Evolutionary conservation across 2,329 filamentous ascomycete genomes (phyloP), one percentile per base, ranked within the genome.

Genomic region (Aureobasidium sp.): DNA sequence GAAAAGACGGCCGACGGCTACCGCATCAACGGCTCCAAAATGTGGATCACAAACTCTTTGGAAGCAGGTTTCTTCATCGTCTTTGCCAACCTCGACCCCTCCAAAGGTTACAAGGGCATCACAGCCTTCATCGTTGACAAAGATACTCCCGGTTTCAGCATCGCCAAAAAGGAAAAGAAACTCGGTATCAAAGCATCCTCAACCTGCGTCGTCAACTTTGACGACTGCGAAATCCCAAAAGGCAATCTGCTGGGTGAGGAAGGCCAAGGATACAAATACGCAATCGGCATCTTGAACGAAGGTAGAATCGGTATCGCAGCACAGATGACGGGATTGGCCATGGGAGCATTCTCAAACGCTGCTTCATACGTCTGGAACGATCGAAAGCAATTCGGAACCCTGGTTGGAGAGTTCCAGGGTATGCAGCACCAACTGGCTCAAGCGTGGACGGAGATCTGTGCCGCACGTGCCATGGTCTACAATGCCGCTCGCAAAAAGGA

Each of bases 161-260:
- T 99, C 71, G 91, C 94, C 44, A 99, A 99, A 85, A 99, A 99
- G 82, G 94, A 99, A 82, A 97, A 97, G 88, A 99, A 99, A 82
- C 87, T 99, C 53, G 94, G 94, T 63, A 99, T 99, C 79, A 88
- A 85, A 72, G 94, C 94, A 60, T 95, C 90, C 78, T 95, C 90
- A 79, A 99, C 94, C 36, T 99, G 94, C 77, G 93, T 97, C 66
- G 82, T 99, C 75, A 97, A 90, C 82, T 96, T 99, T 70, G 94
- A 99, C 77, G 94, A 99, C 71, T 91, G 97, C 58, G 85, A 93
- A 71, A 84, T 99, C 42, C 91, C 94, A 65, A 87, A 87, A 76
- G 89, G 87, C 71, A 95, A 96, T 75, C 79, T 99, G 17, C 84
- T 99, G 0, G 94, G 94, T 66, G 83, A 92, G 75, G 86, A 89